Evolutionary conservation across 768 basidiomycete species (phyloP).

Genomic region (Lentinus tigrinus): DNA sequence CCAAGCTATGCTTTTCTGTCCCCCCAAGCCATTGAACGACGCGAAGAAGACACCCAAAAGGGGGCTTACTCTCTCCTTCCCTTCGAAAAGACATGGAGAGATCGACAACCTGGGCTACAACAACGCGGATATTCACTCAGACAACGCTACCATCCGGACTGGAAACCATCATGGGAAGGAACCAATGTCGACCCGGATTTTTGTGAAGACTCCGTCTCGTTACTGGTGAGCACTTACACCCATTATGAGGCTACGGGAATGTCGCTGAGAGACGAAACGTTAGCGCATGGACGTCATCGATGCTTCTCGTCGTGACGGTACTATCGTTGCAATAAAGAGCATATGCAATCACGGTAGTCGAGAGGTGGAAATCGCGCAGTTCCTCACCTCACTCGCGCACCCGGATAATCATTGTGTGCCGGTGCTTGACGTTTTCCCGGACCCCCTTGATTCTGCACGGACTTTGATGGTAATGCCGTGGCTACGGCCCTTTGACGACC

Average conservation of each 20-base stretch:
- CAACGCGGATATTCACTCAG: slow-evolving; percentile 21
- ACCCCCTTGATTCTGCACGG: slow-evolving; percentile 7
- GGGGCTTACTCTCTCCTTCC: slow-evolving; percentile 3
- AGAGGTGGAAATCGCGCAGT: slow-evolving; percentile 15
- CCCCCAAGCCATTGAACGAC: background rate
- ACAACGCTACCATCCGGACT: slow-evolving; percentile 15
- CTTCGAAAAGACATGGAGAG: slow-evolving; percentile 9
- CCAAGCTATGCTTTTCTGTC: slow-evolving; percentile 1
- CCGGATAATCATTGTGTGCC: slow-evolving; percentile 25
- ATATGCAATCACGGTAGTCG: background rate
- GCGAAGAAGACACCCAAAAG: background rate
- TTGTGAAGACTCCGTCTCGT: slow-evolving; percentile 17
- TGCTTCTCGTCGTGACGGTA: slow-evolving; percentile 3
- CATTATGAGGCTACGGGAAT: no score
- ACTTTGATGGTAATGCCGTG: slow-evolving; percentile 23
- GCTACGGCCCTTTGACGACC: slow-evolving; percentile 19
- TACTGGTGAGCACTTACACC: background rate
- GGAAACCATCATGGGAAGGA: slow-evolving; percentile 21
- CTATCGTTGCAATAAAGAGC: slow-evolving; percentile 17
- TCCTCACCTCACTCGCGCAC: slow-evolving; percentile 1
- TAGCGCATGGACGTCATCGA: slow-evolving; percentile 17
- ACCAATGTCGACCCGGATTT: slow-evolving; percentile 5
- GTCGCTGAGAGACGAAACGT: no score
- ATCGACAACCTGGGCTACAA: slow-evolving; percentile 10
- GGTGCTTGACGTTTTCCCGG: slow-evolving; percentile 19